Conservation (phyloP, 179 eudicot species). For the Camellia oleifera region DNA sequence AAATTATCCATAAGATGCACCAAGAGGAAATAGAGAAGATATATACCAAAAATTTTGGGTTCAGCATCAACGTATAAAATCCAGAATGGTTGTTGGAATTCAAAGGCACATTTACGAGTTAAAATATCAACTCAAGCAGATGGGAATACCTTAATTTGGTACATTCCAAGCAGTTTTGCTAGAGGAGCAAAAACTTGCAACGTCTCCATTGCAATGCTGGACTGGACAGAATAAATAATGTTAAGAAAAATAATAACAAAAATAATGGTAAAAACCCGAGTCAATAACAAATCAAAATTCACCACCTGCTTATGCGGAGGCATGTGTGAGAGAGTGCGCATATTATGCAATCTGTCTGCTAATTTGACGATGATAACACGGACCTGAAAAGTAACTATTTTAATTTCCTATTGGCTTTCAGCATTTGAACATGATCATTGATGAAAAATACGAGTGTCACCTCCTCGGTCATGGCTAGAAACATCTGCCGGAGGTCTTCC, state of each 20-base stretch:
- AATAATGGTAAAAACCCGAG: not conserved
- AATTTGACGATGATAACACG: conserved; percentile 95
- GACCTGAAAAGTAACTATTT: conserved; percentile 51
- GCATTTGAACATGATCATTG: not conserved
- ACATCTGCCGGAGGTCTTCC: conserved; percentile 95
- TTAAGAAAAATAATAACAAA: conserved; percentile 3
- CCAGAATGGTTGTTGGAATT: not conserved
- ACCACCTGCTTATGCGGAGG: conserved; percentile 95
- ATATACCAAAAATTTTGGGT: not conserved
- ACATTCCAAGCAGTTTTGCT: conserved; percentile 94
- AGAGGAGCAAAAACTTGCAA: conserved; percentile 98
- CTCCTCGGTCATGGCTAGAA: conserved; percentile 98
- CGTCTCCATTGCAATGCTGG: conserved; percentile 93
- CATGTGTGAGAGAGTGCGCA: conserved; percentile 98
- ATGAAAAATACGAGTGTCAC: conserved; percentile 27
- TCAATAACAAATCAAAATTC: conserved; percentile 1
- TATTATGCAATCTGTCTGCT: conserved; percentile 97
- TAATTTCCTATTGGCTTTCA: conserved; percentile 4
- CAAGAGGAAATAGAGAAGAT: not conserved
- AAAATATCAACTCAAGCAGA: conserved; percentile 6
- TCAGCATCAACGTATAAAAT: not conserved
- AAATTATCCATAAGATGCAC: not conserved
- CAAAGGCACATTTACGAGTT: not conserved
- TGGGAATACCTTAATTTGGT: conserved; percentile 80
- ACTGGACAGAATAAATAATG: conserved; percentile 41